phyloP scores from a whole-genome alignment of 2,329 filamentous ascomycete species.

The Microcyclospora tardicrescens region DNA sequence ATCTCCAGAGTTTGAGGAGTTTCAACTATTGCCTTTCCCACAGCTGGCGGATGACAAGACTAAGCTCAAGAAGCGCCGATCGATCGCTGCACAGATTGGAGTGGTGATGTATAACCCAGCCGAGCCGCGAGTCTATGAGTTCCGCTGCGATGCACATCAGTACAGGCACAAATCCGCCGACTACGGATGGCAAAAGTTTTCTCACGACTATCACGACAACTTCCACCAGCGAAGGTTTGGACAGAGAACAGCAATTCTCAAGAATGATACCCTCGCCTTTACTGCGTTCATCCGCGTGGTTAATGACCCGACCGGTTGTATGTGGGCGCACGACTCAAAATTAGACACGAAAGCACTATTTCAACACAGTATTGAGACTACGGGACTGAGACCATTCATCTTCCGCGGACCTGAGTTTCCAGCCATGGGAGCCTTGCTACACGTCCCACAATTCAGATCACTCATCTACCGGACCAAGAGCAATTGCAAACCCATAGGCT shows the following conservation, averaged over 20 bases:
- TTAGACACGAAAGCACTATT: conserved; percentile 2
- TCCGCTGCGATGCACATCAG: conserved; percentile 44
- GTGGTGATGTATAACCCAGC: conserved; percentile 51
- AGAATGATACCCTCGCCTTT: conserved; percentile 48
- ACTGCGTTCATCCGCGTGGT: conserved; percentile 49
- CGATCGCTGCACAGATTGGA: conserved; percentile 46
- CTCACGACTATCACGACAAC: conserved; percentile 43
- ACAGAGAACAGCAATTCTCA: conserved; percentile 46
- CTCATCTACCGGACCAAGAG: conserved; percentile 32
- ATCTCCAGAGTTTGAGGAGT: conserved; percentile 12
- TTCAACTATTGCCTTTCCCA: conserved; percentile 18
- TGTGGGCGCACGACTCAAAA: conserved; percentile 42
- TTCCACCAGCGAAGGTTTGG: conserved; percentile 44
- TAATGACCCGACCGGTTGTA: conserved; percentile 45
- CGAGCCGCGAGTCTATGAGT: conserved; percentile 46
- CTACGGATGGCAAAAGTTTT: conserved; percentile 51
- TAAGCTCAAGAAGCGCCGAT: conserved; percentile 27
- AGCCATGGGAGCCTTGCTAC: conserved; percentile 44
- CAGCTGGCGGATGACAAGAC: conserved; percentile 10
- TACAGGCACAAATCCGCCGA: conserved; percentile 47
- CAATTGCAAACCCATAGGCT: conserved; percentile 1
- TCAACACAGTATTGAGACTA: conserved; percentile 37
- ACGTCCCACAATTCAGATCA: conserved; percentile 46
- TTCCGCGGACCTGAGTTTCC: conserved; percentile 27
- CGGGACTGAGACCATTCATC: conserved; percentile 40